Conservation (phyloP, 2,329 filamentous ascomycete genomes). For the Colletotrichum sp. region DNA sequence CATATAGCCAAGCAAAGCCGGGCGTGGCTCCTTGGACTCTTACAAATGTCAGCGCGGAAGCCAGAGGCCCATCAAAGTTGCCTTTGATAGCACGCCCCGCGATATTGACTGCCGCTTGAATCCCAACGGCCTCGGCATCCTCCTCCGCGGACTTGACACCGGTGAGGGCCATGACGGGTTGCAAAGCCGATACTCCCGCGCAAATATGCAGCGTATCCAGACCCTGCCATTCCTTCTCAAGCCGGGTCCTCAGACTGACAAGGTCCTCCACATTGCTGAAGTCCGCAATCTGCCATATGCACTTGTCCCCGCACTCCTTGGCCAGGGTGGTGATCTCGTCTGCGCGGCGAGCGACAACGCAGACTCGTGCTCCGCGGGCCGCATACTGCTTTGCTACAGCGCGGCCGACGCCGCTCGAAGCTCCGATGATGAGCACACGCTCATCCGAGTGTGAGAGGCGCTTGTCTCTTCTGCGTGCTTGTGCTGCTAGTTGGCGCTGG, state of each 20-base stretch:
- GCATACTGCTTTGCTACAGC: conserved; percentile 9
- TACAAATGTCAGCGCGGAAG: conserved; percentile 4
- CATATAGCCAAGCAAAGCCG: neutral
- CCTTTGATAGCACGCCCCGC: conserved; percentile 4
- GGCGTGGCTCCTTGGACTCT: neutral
- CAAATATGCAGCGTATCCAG: conserved; percentile 6
- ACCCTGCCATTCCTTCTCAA: conserved; percentile 4
- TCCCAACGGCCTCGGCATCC: neutral
- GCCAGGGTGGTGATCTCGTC: conserved; percentile 2
- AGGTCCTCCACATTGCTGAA: conserved; percentile 4
- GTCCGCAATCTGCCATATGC: neutral
- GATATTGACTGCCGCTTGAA: neutral
- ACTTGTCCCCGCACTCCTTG: neutral
- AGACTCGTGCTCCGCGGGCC: neutral
- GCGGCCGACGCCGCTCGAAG: conserved; percentile 9
- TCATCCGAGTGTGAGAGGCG: neutral
- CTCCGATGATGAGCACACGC: conserved; percentile 11
- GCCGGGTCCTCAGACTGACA: neutral
- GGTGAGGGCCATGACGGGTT: conserved; percentile 10
- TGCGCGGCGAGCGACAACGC: conserved; percentile 1
- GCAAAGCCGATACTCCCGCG: conserved; percentile 3
- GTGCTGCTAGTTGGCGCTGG: neutral
- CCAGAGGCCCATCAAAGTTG: conserved; percentile 4
- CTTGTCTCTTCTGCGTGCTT: neutral
- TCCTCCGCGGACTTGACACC: neutral